Conservation (phyloP, 1,284 basidiomycete genomes). For the Malassezia japonica region DNA sequence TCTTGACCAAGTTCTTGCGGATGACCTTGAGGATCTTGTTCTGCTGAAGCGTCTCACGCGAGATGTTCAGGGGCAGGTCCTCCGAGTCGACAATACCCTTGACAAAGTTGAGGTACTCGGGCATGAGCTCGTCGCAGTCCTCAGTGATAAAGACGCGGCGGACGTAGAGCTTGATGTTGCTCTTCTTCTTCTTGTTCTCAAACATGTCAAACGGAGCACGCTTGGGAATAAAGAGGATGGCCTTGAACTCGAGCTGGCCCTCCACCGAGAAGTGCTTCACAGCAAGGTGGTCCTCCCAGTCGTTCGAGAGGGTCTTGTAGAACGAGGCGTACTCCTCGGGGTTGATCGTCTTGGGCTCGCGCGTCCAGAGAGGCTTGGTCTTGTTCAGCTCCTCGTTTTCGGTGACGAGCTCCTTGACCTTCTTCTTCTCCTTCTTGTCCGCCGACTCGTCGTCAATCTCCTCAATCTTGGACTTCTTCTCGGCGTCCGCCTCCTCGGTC, state of each 20-base stretch:
- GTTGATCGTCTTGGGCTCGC: slow-evolving; percentile 88
- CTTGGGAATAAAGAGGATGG: slow-evolving; percentile 83
- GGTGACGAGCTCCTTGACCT: slow-evolving; percentile 61
- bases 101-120: slow-evolving; percentile 99
- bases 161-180: slow-evolving; percentile 99
- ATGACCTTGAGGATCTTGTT: slow-evolving; percentile 99
- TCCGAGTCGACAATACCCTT: slow-evolving; percentile 95
- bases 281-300: slow-evolving; percentile 96
- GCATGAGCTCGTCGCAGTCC: slow-evolving; percentile 98
- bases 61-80: slow-evolving; percentile 98
- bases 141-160: slow-evolving; percentile 99
- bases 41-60: slow-evolving; percentile 98
- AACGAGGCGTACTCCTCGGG: slow-evolving; percentile 87
- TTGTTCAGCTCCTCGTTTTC: slow-evolving; percentile 95
- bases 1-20: slow-evolving; percentile 79
- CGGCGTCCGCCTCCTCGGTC: slow-evolving; percentile 56
- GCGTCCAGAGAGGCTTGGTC: slow-evolving; percentile 98
- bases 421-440: slow-evolving; percentile 69
- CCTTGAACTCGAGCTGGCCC: slow-evolving; percentile 99
- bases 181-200: slow-evolving; percentile 99
- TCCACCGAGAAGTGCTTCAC: slow-evolving; percentile 99
- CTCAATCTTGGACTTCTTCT: slow-evolving; percentile 62
- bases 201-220: slow-evolving; percentile 87
- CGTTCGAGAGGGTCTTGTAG: slow-evolving; percentile 99
- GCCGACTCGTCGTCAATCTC: slow-evolving; percentile 72